Evolutionary conservation across 2,329 filamentous ascomycete species (phyloP), one percentile per base, ranked within the genome.

Genomic region (Hymenoscyphus salicellus): DNA sequence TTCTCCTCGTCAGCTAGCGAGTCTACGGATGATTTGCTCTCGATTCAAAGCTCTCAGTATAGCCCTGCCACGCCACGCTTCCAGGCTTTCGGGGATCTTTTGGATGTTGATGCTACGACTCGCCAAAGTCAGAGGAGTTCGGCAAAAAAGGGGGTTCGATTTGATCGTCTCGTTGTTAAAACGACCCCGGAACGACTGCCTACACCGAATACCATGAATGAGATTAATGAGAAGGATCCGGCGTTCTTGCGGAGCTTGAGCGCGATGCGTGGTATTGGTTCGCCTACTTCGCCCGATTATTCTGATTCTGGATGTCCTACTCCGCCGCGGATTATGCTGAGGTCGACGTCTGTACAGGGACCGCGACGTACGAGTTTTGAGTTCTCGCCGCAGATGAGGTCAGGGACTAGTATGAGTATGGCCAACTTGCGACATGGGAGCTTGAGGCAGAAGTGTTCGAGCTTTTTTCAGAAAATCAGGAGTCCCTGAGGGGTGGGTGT

Each of bases 141-240:
- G 33, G 10, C 38, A 2, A 33, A 32, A 32, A 32, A 57, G 26
- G 26, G 32, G 5, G 62, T 59, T 20, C 43, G 23, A 20, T 55
- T 60, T 28, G 58, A 60, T 46, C 43, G 30, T 10, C 43, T 57
- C 17, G 28, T 49, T 23, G 32, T 33, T 10, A 14, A 20, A 26
- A 5, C 46, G 4, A 33, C 46, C 6, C 58, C 58, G 26, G 16
- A 46, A 17, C 55, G 55, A 30, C 41, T 55, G 5, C 20, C 49
- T 4, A 62, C 58, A 16, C 65, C 66, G 17, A 62, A 67, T n/a
- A 57, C 58, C 32, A 60, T 69, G 58, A 69, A 69, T 49, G 38
- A 32, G 16, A 43, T 61, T n/a, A 69, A 69, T 20, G 68, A 68
- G 32, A 62, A 64, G 61, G 68, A 69, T 63, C 68, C 68, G n/a